Evolutionary conservation across 768 basidiomycete genomes (phyloP).

Genomic region (Zangia roseola): DNA sequence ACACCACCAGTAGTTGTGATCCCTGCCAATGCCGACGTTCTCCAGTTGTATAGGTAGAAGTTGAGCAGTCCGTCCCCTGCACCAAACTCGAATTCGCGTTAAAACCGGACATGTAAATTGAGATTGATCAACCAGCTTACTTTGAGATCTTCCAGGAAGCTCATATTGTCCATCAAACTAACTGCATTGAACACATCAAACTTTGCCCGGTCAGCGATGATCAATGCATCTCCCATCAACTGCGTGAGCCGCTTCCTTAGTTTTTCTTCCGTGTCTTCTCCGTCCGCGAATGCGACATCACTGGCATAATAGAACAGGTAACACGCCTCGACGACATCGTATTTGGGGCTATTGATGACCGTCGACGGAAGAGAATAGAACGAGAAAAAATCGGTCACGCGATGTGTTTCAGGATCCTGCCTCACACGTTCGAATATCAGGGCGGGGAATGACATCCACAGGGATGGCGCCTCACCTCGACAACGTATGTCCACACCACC

Average conservation of each 20-base stretch:
- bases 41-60: constrained; percentile 95
- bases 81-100: constrained; percentile 68
- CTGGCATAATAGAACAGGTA: constrained; percentile 97
- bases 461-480: constrained; percentile 55
- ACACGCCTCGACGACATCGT: constrained; percentile 81
- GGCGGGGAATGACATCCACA: background rate
- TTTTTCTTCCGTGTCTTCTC: constrained; percentile 56
- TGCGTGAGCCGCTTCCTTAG: constrained; percentile 69
- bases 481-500: constrained; percentile 95
- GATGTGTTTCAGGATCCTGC: constrained; percentile 78
- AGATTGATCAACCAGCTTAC: constrained; percentile 37
- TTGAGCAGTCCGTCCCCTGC: constrained; percentile 88
- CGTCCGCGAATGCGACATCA: constrained; percentile 63
- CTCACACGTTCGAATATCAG: background rate
- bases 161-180: constrained; percentile 91
- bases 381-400: constrained; percentile 94
- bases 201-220: constrained; percentile 76
- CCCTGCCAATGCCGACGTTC: constrained; percentile 78
- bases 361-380: constrained; percentile 97
- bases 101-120: background rate
- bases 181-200: constrained; percentile 98
- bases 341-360: constrained; percentile 73
- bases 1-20: constrained; percentile 47
- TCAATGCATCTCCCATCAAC: constrained; percentile 77
- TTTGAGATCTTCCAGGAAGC: constrained; percentile 81